Evolutionary conservation across 169 alveolate genomes (phyloP).

Genomic region (Plasmodium vinckei): DNA sequence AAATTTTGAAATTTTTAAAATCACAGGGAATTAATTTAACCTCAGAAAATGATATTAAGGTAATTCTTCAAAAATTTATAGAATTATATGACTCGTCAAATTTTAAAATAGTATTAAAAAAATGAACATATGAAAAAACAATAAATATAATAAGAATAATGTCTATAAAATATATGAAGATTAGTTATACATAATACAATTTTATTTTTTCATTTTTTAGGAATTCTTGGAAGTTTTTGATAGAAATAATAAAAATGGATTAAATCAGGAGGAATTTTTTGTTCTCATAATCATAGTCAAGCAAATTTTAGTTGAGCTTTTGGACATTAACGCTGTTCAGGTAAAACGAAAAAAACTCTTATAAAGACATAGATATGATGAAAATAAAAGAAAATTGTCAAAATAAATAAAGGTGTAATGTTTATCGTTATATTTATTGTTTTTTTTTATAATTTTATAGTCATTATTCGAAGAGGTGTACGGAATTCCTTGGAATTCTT

Average conservation of each 20-base stretch:
- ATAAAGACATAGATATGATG: neutral
- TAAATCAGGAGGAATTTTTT: constrained; percentile 81
- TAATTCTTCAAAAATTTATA: constrained; percentile 6
- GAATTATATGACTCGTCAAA: neutral
- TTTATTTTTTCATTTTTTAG: constrained; percentile 10
- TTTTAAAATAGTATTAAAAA: neutral
- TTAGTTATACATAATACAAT: neutral
- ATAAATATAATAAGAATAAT: neutral
- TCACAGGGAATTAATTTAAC: constrained; percentile 79
- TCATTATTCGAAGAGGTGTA: constrained; percentile 73
- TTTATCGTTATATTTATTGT: neutral
- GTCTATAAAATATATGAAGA: neutral
- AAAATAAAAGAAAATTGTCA: constrained; percentile 20
- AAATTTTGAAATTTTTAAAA: constrained; percentile 75
- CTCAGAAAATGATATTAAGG: constrained; percentile 78
- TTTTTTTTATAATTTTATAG: constrained; percentile 14
- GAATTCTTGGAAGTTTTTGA: constrained; percentile 78
- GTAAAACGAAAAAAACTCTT: constrained; percentile 22
- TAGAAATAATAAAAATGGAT: constrained; percentile 77
- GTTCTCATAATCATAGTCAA: constrained; percentile 78
- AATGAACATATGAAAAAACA: neutral
- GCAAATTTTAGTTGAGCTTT: constrained; percentile 80
- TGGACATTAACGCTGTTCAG: constrained; percentile 79
- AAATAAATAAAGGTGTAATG: no score
- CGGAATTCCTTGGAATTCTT: constrained; percentile 74